Evolutionary conservation across 2,329 filamentous ascomycete genomes (phyloP).

Genomic region (Sporothrix brunneoviolacea): DNA sequence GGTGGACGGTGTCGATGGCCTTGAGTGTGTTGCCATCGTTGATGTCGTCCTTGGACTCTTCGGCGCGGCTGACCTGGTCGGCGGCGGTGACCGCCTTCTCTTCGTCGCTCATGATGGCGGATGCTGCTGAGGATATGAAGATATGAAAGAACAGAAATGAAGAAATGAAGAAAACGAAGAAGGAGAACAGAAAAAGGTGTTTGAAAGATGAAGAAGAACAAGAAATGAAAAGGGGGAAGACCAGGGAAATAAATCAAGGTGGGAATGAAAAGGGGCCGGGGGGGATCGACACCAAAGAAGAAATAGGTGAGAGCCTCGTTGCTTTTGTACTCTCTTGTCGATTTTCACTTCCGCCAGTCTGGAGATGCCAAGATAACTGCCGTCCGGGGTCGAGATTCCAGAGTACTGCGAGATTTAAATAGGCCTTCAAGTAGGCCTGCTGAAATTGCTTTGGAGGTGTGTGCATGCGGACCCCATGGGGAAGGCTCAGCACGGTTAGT

Average conservation of each 20-base stretch:
- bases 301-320: conserved; percentile 1
- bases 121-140: neutral
- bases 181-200: neutral
- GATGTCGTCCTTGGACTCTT: too few relatives aligned
- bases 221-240: neutral
- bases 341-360: too few relatives aligned
- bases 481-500: too few relatives aligned
- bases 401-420: too few relatives aligned
- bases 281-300: neutral
- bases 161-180: neutral
- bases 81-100: neutral
- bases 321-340: too few relatives aligned
- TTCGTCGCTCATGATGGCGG: neutral
- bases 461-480: conserved; percentile 3
- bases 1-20: conserved; percentile 7
- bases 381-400: too few relatives aligned
- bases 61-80: neutral
- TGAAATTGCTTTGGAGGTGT: too few relatives aligned
- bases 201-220: neutral
- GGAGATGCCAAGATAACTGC: too few relatives aligned
- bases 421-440: too few relatives aligned
- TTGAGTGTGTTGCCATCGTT: neutral
- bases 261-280: too few relatives aligned
- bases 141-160: neutral
- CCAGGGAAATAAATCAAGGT: neutral